phyloP scores from a whole-genome alignment of 495 filamentous ascomycete species.

The Amphirosellinia nigrospora region DNA sequence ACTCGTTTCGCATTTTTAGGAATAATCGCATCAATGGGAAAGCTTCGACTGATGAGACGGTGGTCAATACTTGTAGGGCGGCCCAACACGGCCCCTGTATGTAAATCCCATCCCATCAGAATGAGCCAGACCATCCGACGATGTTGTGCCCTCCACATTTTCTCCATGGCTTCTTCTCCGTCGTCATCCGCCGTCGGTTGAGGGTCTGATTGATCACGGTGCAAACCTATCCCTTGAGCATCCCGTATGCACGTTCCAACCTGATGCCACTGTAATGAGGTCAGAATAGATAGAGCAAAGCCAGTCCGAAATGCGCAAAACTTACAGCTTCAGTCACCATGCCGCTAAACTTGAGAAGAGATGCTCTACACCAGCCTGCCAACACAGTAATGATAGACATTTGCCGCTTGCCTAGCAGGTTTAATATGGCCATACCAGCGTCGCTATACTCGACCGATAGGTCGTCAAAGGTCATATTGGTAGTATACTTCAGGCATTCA shows the following conservation, averaged over 20 bases:
- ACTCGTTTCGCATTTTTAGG: conserved; percentile 42
- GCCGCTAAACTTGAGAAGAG: conserved; percentile 56
- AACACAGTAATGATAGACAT: conserved; percentile 62
- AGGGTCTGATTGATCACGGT: conserved; percentile 54
- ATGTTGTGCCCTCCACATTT: conserved; percentile 60
- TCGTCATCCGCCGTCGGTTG: conserved; percentile 44
- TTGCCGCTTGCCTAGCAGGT: conserved; percentile 60
- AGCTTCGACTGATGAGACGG: conserved; percentile 46
- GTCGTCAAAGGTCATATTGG: conserved; percentile 64
- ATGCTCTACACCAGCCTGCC: conserved; percentile 59
- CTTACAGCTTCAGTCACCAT: conserved; percentile 57
- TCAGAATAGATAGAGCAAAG: conserved; percentile 18
- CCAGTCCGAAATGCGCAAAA: conserved; percentile 19
- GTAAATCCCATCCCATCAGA: conserved; percentile 63
- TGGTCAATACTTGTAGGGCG: conserved; percentile 61
- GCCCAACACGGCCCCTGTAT: conserved; percentile 65
- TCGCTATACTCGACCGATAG: conserved; percentile 65
- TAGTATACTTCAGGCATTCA: conserved; percentile 61
- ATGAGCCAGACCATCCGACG: conserved; percentile 62
- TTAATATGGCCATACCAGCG: conserved; percentile 57
- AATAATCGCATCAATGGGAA: conserved; percentile 47
- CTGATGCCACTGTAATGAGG: conserved; percentile 59
- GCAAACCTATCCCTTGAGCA: conserved; percentile 67
- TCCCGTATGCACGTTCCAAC: conserved; percentile 64
- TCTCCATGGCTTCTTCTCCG: conserved; percentile 53